Percentiles rank a stretch among this genome's conserved stretches.
These are phyloP conservation scores for Pseudozyma pruni DNA, from an alignment of 1,284 basidiomycete species.

Conservation along the genomic window DNA sequence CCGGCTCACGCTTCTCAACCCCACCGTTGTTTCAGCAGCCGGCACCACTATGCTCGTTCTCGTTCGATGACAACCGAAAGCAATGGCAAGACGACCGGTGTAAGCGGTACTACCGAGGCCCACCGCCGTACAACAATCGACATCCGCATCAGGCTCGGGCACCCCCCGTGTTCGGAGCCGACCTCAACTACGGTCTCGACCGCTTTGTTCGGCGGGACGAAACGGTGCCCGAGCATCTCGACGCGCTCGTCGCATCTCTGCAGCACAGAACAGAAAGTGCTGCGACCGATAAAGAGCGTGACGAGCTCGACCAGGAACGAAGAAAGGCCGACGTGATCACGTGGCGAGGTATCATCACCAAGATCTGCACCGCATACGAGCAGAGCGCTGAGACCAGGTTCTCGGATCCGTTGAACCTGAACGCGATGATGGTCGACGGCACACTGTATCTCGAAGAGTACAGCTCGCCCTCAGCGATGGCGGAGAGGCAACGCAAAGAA, in stretches of 20 bases:
- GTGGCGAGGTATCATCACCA: conserved; percentile 93
- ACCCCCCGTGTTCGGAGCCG: conserved; percentile 38
- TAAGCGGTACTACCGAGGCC: conserved; percentile 43
- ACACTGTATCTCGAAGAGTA: conserved; percentile 86
- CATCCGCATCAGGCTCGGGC: conserved; percentile 15
- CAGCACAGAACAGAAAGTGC: conserved; percentile 39
- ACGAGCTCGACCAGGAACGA: conserved; percentile 37
- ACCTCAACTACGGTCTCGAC: conserved; percentile 69
- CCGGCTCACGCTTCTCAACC: conserved; percentile 9
- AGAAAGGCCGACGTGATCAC: conserved; percentile 73
- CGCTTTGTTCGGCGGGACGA: conserved; percentile 78
- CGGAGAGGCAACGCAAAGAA: conserved; percentile 73
- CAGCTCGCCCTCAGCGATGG: conserved; percentile 72
- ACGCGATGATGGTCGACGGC: conserved; percentile 70
- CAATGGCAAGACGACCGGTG: conserved; percentile 52
- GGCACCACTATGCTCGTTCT: conserved; percentile 45
- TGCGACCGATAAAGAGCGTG: conserved; percentile 1
- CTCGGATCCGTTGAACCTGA: conserved; percentile 72
- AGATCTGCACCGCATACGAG: conserved; percentile 69
- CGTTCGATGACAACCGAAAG: conserved; percentile 45
- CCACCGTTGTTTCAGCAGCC: conserved; percentile 49
- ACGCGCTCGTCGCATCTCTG: conserved; percentile 31
- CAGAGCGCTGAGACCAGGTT: conserved; percentile 60
- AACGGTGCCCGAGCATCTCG: conserved; percentile 68
- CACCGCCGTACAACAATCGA: conserved; percentile 38